Evolutionary conservation across 2,329 filamentous ascomycete genomes (phyloP).

Genomic region (Venturia carpophila): DNA sequence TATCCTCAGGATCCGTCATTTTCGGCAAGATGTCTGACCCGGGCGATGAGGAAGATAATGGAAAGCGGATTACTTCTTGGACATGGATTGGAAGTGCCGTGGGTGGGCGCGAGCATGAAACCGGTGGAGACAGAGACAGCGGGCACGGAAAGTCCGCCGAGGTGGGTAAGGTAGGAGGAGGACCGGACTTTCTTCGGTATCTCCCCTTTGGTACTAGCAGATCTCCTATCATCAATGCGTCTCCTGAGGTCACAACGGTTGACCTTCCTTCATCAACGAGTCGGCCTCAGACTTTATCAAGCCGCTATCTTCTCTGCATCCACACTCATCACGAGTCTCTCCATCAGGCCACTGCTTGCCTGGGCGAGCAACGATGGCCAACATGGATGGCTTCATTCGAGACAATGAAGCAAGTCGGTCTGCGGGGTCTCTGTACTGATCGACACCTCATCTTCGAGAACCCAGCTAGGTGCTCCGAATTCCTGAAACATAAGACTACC

Average conservation of each 20-base stretch:
- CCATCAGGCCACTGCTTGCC: not conserved
- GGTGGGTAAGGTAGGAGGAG: too few species aligned
- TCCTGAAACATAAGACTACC: not conserved
- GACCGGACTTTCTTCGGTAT: not conserved
- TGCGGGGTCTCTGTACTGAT: not conserved
- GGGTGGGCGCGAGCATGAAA: too few species aligned
- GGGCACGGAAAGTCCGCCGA: too few species aligned
- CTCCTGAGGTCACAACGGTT: not conserved
- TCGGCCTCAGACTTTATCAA: not conserved
- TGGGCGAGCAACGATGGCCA: not conserved
- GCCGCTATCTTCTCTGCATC: not conserved
- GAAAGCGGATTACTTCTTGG: too few species aligned
- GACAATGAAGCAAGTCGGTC: not conserved
- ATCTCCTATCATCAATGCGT: not conserved
- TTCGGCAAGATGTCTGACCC: too few species aligned
- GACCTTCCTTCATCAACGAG: not conserved
- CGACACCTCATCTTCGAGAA: not conserved
- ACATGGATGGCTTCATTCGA: slow-evolving; percentile 3
- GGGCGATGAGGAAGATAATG: too few species aligned
- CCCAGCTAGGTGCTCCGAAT: not conserved
- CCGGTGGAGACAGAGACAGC: too few species aligned
- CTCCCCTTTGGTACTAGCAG: not conserved
- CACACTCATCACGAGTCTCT: not conserved
- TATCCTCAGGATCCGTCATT: too few species aligned
- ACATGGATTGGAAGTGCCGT: too few species aligned